Percentiles rank a stretch among this genome's conserved stretches.
These are phyloP conservation scores for Corylus americana DNA, from an alignment of 306 rosid genomes.

Conservation along the genomic window DNA sequence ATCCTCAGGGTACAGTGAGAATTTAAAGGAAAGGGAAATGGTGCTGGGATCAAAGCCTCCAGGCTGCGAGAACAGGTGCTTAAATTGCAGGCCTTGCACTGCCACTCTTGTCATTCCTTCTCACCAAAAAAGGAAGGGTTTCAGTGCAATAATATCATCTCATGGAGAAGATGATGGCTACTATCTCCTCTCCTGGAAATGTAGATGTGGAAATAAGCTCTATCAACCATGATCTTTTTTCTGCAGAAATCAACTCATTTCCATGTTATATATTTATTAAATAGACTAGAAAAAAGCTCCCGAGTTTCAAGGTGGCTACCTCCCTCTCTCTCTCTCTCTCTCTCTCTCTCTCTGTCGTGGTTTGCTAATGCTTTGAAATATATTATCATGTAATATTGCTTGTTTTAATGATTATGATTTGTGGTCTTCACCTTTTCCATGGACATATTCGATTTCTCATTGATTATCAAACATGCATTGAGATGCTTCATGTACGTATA, in stretches of 20 bases:
- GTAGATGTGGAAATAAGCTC: slow-evolving; percentile 75
- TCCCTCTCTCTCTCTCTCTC: no score
- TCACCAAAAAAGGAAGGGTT: slow-evolving; percentile 38
- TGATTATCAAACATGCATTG: neutral
- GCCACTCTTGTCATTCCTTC: slow-evolving; percentile 72
- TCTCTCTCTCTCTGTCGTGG: no score
- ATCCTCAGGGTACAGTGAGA: slow-evolving; percentile 8
- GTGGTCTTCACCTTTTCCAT: no score
- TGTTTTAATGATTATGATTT: no score
- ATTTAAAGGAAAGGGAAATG: slow-evolving; percentile 33
- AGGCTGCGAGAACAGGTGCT: slow-evolving; percentile 67
- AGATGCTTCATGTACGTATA: neutral
- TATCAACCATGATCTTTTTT: slow-evolving; percentile 53
- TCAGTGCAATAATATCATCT: slow-evolving; percentile 18
- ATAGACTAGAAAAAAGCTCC: no score
- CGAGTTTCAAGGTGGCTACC: no score
- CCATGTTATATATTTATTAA: no score
- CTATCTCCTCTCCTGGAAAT: slow-evolving; percentile 86
- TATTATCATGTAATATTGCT: no score
- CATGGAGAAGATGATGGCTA: slow-evolving; percentile 61
- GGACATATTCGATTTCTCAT: neutral
- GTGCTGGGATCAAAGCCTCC: slow-evolving; percentile 93
- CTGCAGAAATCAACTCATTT: neutral
- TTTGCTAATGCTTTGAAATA: no score
- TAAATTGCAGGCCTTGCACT: slow-evolving; percentile 78